Evolutionary conservation across 257 asterid genomes (phyloP).

Genomic region (Thymus mandschuricus): DNA sequence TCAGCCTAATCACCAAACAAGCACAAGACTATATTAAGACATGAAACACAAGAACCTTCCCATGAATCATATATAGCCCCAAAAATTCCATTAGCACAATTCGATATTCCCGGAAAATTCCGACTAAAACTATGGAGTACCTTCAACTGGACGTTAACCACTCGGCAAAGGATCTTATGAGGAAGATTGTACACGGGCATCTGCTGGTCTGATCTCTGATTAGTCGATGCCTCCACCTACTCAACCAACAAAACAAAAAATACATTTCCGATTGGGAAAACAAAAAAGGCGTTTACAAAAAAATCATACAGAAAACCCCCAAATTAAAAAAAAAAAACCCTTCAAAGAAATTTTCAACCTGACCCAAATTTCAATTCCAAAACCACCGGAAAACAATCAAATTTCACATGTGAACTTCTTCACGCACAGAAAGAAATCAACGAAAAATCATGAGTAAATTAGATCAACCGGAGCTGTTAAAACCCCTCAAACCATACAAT

Average conservation of each 20-base stretch:
- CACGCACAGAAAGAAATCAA: conserved; percentile 13
- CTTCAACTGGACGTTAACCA: conserved; percentile 77
- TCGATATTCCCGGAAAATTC: not conserved
- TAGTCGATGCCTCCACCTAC: conserved; percentile 96
- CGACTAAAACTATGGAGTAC: conserved; percentile 35
- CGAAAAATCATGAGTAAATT: conserved; percentile 15
- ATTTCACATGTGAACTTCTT: not conserved
- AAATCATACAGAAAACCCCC: not conserved
- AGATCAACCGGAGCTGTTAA: conserved; percentile 22
- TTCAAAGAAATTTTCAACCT: not conserved
- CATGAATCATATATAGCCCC: not conserved
- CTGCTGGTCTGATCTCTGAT: conserved; percentile 93
- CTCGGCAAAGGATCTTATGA: conserved; percentile 88
- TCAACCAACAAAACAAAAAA: conserved; percentile 12
- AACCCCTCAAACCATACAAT: not conserved
- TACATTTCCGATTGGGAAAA: not conserved
- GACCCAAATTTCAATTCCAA: not conserved
- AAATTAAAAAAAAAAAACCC: not conserved
- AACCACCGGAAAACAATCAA: not conserved
- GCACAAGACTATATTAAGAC: conserved; percentile 18
- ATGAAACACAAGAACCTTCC: conserved; percentile 4
- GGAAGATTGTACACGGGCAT: conserved; percentile 93
- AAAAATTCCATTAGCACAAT: conserved; percentile 13
- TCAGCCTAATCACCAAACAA: conserved; percentile 70
- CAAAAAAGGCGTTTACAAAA: not conserved